phyloP scores from a whole-genome alignment of 768 basidiomycete species.

The Mycena indigotica region DNA sequence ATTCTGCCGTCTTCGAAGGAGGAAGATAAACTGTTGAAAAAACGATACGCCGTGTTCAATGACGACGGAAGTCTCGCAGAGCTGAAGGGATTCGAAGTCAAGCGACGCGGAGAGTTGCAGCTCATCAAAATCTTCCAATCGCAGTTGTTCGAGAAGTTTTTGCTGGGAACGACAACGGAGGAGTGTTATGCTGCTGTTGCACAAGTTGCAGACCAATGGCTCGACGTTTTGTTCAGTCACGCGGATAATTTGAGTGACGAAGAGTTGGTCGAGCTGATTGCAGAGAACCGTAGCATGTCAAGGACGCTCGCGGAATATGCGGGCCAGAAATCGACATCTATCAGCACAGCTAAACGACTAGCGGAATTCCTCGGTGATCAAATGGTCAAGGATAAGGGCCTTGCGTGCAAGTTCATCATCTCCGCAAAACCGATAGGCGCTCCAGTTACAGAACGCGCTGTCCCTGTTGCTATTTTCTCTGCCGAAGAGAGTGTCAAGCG shows the following conservation, averaged over 20 bases:
- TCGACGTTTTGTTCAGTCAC: conserved; percentile 89
- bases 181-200: conserved; percentile 97
- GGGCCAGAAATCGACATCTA: conserved; percentile 96
- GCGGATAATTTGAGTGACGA: conserved; percentile 86
- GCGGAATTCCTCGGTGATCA: conserved; percentile 97
- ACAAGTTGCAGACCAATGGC: conserved; percentile 92
- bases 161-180: conserved; percentile 89
- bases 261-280: conserved; percentile 95
- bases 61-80: conserved; percentile 97
- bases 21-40: conserved; percentile 97
- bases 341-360: conserved; percentile 91
- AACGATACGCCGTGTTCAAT: conserved; percentile 98
- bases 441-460: conserved; percentile 94
- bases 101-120: conserved; percentile 94
- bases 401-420: conserved; percentile 99
- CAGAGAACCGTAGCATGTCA: conserved; percentile 98
- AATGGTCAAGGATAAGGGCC: conserved; percentile 99
- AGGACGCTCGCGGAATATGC: conserved; percentile 96
- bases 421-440: conserved; percentile 90
- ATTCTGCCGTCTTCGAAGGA: conserved; percentile 98
- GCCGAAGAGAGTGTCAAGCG: conserved; percentile 91
- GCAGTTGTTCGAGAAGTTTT: conserved; percentile 96
- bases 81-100: conserved; percentile 98
- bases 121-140: conserved; percentile 99
- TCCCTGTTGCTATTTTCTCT: conserved; percentile 97